These are phyloP conservation scores for Aspergillus ustus DNA, from an alignment of 2,329 filamentous ascomycete species.

Conservation along the genomic window DNA sequence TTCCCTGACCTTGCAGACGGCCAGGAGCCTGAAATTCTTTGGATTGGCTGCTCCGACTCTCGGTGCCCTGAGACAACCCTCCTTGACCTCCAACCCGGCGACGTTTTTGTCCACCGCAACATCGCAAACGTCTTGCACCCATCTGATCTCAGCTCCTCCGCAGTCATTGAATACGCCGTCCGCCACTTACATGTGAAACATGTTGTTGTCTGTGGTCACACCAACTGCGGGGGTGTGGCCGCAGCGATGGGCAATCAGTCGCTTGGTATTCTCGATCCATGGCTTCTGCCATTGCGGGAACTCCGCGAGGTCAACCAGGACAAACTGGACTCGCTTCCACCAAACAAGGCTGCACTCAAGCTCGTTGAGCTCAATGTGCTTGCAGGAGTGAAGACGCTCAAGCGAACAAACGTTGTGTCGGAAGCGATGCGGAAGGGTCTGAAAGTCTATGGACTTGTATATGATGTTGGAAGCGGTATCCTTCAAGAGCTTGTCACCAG, in stretches of 20 bases:
- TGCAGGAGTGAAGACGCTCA: slow-evolving; percentile 68
- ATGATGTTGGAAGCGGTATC: slow-evolving; percentile 65
- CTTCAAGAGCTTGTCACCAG: slow-evolving; percentile 57
- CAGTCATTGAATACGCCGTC: slow-evolving; percentile 81
- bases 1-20: slow-evolving; percentile 70
- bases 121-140: slow-evolving; percentile 82
- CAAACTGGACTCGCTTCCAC: slow-evolving; percentile 53
- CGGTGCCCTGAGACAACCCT: slow-evolving; percentile 84
- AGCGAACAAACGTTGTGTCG: slow-evolving; percentile 70
- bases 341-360: slow-evolving; percentile 59
- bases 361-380: slow-evolving; percentile 79
- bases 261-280: slow-evolving; percentile 64
- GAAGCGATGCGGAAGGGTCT: slow-evolving; percentile 75
- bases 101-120: slow-evolving; percentile 89
- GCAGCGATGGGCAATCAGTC: slow-evolving; percentile 61
- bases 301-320: slow-evolving; percentile 59
- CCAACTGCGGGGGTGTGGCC: slow-evolving; percentile 62
- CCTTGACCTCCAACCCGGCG: slow-evolving; percentile 76
- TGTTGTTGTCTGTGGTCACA: slow-evolving; percentile 66
- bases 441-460: slow-evolving; percentile 77
- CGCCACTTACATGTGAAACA: slow-evolving; percentile 69
- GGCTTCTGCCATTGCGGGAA: slow-evolving; percentile 62
- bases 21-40: slow-evolving; percentile 68
- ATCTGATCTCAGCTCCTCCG: slow-evolving; percentile 74
- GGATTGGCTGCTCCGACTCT: slow-evolving; percentile 87